Evolutionary conservation across 768 basidiomycete genomes (phyloP), one percentile per base, ranked within the genome.

Genomic region (Termitomyces sp.): DNA sequence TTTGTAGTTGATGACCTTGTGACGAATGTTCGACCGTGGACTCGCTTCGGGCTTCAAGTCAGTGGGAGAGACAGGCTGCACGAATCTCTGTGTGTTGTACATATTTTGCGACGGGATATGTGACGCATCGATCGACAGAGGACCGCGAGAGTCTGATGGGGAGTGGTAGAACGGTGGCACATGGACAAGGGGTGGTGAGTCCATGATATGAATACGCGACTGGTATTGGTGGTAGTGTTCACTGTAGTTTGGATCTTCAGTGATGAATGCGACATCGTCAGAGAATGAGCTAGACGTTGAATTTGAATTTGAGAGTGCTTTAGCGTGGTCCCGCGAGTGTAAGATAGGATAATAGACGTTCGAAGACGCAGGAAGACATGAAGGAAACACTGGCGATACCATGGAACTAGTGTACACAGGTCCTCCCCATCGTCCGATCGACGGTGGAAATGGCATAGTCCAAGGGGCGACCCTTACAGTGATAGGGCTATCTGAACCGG

Each of bases 151-250:
- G 16, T 20, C 49, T 12, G 43, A 40, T 28, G 58, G 50, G 8
- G 58, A 41, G 23, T 50, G 52, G 35, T 71, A 72, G 48, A 70
- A 70, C 5, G 73, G 73, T 9, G 73, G 66, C 20, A 74, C 70
- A 23, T 23, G 75, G 23, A 73, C 61, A 47, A 72, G 48, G 2
- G 72, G 69, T 4, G 67, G 66, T 35, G 70, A 69, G 23, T 76
- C 74, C n/a, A 66, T 63, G 32, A 76, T 65, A 43, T 63, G 68
- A 38, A 78, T 65, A 63, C 71, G 71, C n/a, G 77, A 77, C 64
- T 77, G 77, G 56, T 76, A 69, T 46, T 69, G 69, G 57, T 78
- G 75, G 14, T 68, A 60, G 62, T 77, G 76, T 62, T 78, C 77
- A 58, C 61, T 63, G 59, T 74, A 78, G 60, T 72, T 70, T 40